Evolutionary conservation across 257 asterid genomes (phyloP).

Genomic region (Voacanga thouarsii): DNA sequence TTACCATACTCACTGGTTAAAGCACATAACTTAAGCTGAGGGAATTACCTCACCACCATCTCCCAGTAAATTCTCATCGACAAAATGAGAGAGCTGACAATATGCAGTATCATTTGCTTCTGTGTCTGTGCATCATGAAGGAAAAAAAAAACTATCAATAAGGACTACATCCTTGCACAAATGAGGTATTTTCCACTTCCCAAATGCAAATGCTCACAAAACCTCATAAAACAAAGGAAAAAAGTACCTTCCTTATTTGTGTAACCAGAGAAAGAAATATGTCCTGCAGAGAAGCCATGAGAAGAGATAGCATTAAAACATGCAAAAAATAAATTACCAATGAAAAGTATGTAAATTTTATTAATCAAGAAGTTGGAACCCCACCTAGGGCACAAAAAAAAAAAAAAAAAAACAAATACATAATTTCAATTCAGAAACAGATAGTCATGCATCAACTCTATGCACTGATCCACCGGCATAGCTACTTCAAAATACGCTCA

Average conservation of each 20-base stretch:
- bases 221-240: not conserved
- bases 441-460: not conserved
- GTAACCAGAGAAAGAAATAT: conserved; percentile 49
- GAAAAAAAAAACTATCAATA: not conserved
- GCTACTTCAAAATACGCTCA: not conserved
- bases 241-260: conserved; percentile 49
- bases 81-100: conserved; percentile 54
- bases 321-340: not conserved
- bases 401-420: not conserved
- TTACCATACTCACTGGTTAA: not conserved
- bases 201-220: not conserved
- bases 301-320: conserved; percentile 14
- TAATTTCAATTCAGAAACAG: not conserved
- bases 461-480: not conserved
- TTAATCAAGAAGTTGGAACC: not conserved
- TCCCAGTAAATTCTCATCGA: conserved; percentile 56
- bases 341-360: not conserved
- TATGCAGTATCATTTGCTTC: conserved; percentile 63
- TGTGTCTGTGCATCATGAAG: conserved; percentile 33
- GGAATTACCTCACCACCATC: conserved; percentile 45
- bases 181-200: not conserved
- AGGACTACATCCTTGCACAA: not conserved
- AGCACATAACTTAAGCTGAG: conserved; percentile 19
- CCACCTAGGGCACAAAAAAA: not conserved
- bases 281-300: conserved; percentile 42